Percentiles rank a stretch among this genome's conserved stretches.
Evolutionary conservation across 2,329 filamentous ascomycete species (phyloP).

Genomic region (Hypoxylon sp.): DNA sequence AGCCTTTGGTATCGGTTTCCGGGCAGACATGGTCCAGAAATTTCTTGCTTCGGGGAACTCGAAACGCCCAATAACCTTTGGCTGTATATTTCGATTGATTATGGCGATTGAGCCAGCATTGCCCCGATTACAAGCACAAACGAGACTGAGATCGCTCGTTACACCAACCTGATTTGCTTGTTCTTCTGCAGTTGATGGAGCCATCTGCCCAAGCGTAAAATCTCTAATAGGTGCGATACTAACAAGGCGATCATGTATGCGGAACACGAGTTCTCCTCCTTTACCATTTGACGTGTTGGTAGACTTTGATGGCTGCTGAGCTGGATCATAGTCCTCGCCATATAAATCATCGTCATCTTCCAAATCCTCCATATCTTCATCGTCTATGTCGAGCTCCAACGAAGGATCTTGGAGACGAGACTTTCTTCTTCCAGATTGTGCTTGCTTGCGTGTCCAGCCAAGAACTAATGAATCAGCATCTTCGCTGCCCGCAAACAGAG

Average conservation of each 20-base stretch:
- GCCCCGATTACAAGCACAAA: slow-evolving; percentile 74
- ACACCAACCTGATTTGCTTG: slow-evolving; percentile 62
- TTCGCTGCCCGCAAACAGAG: slow-evolving; percentile 89
- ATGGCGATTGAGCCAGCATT: slow-evolving; percentile 79
- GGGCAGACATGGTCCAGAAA: slow-evolving; percentile 84
- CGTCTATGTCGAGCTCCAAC: slow-evolving; percentile 65
- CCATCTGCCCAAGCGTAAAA: slow-evolving; percentile 76
- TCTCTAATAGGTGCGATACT: slow-evolving; percentile 86
- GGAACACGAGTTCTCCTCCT: slow-evolving; percentile 78
- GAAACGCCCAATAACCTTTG: slow-evolving; percentile 77
- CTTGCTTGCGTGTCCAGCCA: slow-evolving; percentile 80
- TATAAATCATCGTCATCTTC: slow-evolving; percentile 77
- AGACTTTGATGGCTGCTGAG: slow-evolving; percentile 55
- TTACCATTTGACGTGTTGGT: slow-evolving; percentile 61
- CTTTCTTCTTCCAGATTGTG: slow-evolving; percentile 73
- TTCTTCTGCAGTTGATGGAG: slow-evolving; percentile 62
- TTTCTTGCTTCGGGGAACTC: slow-evolving; percentile 80
- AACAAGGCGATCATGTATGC: slow-evolving; percentile 80
- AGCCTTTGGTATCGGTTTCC: slow-evolving; percentile 75
- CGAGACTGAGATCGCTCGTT: slow-evolving; percentile 71
- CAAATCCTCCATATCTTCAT: slow-evolving; percentile 68
- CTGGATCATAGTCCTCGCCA: slow-evolving; percentile 66
- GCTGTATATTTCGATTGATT: slow-evolving; percentile 83
- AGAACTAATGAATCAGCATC: slow-evolving; percentile 84
- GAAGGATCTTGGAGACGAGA: slow-evolving; percentile 70